Evolutionary conservation across 768 basidiomycete genomes (phyloP).

Genomic region (Porpolomopsis calyptriformis): DNA sequence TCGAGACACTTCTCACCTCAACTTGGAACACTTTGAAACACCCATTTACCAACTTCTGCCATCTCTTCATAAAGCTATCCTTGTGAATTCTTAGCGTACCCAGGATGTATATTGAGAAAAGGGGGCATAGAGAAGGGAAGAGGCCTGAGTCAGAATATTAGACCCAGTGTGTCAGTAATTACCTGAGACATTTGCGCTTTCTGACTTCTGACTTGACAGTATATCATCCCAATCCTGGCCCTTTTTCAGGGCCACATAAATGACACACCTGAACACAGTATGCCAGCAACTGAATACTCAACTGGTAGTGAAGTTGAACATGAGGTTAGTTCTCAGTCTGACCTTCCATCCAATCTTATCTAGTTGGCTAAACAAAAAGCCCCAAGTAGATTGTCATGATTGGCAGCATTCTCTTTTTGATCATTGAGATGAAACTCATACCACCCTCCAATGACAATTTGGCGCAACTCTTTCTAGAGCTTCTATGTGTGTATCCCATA

Average conservation of each 20-base stretch:
- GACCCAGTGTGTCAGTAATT: neutral
- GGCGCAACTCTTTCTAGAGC: conserved; percentile 4
- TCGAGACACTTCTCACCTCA: neutral
- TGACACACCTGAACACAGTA: conserved; percentile 5
- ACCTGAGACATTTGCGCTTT: neutral
- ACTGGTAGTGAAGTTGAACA: conserved; percentile 3
- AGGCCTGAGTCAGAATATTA: neutral
- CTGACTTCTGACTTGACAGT: neutral
- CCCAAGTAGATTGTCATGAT: neutral
- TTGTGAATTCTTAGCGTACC: conserved; percentile 3
- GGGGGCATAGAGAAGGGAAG: neutral
- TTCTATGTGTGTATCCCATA: neutral
- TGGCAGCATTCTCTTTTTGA: neutral
- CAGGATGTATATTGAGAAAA: conserved; percentile 10
- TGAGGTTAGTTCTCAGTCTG: conserved; percentile 1
- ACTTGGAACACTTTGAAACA: conserved; percentile 1
- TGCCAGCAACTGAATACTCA: neutral
- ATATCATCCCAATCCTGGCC: neutral
- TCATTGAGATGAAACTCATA: neutral
- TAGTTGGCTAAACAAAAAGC: neutral
- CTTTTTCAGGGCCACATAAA: neutral
- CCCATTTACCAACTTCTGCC: neutral
- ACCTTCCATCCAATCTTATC: neutral
- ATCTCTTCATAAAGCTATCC: neutral
- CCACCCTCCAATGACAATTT: neutral